Conservation (phyloP, 768 basidiomycete species). For the Pisolithus orientalis region DNA sequence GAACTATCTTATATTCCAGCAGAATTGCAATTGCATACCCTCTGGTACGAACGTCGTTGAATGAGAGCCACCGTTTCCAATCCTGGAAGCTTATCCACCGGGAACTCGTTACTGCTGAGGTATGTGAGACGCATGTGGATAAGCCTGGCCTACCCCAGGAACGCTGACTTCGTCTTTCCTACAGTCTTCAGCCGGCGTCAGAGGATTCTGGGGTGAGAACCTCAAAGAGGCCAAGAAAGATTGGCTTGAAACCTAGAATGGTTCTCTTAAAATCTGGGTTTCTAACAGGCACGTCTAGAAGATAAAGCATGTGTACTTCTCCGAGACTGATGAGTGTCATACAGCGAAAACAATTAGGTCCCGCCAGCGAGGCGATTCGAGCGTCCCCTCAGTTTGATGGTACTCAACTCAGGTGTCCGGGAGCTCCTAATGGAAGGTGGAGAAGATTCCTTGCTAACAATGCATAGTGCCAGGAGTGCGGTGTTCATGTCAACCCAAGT, state of each 20-base stretch:
- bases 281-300: slow-evolving; percentile 33
- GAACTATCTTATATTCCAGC: slow-evolving; percentile 31
- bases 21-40: slow-evolving; percentile 25
- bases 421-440: slow-evolving; percentile 64
- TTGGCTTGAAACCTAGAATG: slow-evolving; percentile 46
- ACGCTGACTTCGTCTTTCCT: neutral
- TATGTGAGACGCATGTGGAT: neutral
- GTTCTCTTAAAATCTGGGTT: slow-evolving; percentile 47
- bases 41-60: slow-evolving; percentile 31
- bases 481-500: slow-evolving; percentile 39
- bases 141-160: neutral
- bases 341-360: slow-evolving; percentile 38
- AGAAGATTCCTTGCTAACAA: slow-evolving; percentile 58
- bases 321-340: too few relatives aligned
- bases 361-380: slow-evolving; percentile 54
- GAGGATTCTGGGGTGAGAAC: slow-evolving; percentile 39
- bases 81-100: slow-evolving; percentile 12
- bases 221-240: slow-evolving; percentile 48
- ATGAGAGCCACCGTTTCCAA: slow-evolving; percentile 17
- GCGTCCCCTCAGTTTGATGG: slow-evolving; percentile 59
- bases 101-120: slow-evolving; percentile 20
- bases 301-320: too few relatives aligned
- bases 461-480: slow-evolving; percentile 70
- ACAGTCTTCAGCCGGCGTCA: slow-evolving; percentile 45
- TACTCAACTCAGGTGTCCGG: slow-evolving; percentile 64